Evolutionary conservation across 2,329 filamentous ascomycete species (phyloP).

Genomic region (Aspergillus hortae): DNA sequence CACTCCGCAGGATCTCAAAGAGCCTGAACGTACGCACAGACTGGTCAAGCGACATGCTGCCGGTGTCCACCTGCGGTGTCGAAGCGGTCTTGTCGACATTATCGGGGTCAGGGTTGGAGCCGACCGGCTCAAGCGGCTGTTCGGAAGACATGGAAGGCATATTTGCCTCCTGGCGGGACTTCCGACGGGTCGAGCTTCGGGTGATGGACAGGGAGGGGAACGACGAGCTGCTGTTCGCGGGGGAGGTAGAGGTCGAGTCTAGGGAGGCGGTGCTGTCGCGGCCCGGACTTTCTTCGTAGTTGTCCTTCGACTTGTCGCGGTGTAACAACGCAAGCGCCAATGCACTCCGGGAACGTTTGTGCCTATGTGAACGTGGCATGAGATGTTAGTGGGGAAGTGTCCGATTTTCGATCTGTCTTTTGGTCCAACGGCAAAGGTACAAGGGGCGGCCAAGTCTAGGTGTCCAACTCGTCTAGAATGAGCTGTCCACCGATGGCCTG

Average conservation of each 20-base stretch:
- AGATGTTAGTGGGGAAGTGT: slow-evolving; percentile 24
- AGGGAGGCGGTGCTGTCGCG: slow-evolving; percentile 23
- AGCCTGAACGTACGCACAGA: slow-evolving; percentile 92
- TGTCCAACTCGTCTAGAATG: no score
- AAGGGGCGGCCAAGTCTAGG: not conserved
- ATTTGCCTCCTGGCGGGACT: slow-evolving; percentile 22
- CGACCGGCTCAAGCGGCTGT: slow-evolving; percentile 23
- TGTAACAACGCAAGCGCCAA: slow-evolving; percentile 54
- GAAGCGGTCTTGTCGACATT: slow-evolving; percentile 32
- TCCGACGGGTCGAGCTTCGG: slow-evolving; percentile 30
- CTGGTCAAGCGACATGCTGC: slow-evolving; percentile 69
- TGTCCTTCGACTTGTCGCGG: slow-evolving; percentile 49
- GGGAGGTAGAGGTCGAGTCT: slow-evolving; percentile 22
- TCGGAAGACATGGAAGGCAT: slow-evolving; percentile 21
- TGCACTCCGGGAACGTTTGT: slow-evolving; percentile 54
- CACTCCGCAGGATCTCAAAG: slow-evolving; percentile 86
- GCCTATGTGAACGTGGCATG: slow-evolving; percentile 31
- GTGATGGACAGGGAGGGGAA: slow-evolving; percentile 26
- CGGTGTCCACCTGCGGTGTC: slow-evolving; percentile 28
- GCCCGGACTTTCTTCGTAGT: slow-evolving; percentile 23
- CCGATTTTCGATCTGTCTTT: not conserved
- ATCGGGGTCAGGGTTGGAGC: slow-evolving; percentile 23
- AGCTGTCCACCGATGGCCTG: not conserved
- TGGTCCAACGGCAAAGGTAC: not conserved
- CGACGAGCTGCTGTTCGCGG: slow-evolving; percentile 24